These are phyloP conservation scores for Phytopythium litorale DNA, from an alignment of 352 stramenopile genomes.

Conservation along the genomic window DNA sequence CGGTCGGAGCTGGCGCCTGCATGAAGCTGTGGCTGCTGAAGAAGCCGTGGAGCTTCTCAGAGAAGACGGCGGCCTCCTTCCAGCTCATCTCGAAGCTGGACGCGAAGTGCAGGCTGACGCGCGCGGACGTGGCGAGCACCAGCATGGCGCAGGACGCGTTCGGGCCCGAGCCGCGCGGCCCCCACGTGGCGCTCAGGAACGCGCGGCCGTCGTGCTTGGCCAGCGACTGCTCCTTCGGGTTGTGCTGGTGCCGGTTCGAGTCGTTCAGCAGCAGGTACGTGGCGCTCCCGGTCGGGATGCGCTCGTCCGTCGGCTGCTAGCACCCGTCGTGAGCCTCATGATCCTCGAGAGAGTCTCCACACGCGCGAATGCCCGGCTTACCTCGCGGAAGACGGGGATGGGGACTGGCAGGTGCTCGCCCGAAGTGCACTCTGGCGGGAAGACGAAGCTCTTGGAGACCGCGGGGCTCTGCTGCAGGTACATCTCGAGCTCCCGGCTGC, in stretches of 20 bases:
- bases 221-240: slow-evolving; percentile 78
- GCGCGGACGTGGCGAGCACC: slow-evolving; percentile 47
- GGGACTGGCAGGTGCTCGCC: slow-evolving; percentile 48
- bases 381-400: slow-evolving; percentile 45
- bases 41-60: slow-evolving; percentile 63
- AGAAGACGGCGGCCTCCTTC: slow-evolving; percentile 67
- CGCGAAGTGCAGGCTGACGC: slow-evolving; percentile 67
- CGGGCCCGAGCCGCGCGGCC: slow-evolving; percentile 64
- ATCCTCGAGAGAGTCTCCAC: background rate
- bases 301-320: slow-evolving; percentile 16
- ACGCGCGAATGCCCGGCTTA: background rate
- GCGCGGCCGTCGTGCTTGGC: slow-evolving; percentile 66
- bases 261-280: slow-evolving; percentile 71
- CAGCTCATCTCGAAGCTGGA: slow-evolving; percentile 82
- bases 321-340: background rate
- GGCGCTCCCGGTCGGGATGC: slow-evolving; percentile 26
- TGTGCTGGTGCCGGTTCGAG: slow-evolving; percentile 64
- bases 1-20: slow-evolving; percentile 5
- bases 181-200: slow-evolving; percentile 64
- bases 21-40: slow-evolving; percentile 40
- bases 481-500: slow-evolving; percentile 76
- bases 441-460: slow-evolving; percentile 83
- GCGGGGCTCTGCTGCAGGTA: slow-evolving; percentile 72
- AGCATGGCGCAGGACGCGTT: slow-evolving; percentile 70
- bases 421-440: slow-evolving; percentile 36